A percentile compares a stretch with the other conserved stretches of the same genome.
phyloP scores from a whole-genome alignment of 2,329 filamentous ascomycete species.

The Chaetomiaceae sp. region DNA sequence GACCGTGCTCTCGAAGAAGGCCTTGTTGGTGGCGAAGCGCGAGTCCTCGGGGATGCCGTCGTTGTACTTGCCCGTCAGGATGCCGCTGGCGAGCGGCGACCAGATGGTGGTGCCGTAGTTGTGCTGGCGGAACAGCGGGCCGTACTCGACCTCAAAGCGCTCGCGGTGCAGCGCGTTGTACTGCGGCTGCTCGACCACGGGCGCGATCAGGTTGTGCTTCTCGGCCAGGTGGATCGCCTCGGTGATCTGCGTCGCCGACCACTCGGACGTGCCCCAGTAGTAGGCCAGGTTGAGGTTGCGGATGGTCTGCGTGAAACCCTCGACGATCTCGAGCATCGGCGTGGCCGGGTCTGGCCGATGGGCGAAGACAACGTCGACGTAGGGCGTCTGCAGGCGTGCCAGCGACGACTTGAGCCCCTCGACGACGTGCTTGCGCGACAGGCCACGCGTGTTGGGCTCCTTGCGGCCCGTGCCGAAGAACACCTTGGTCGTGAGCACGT shows the following conservation, averaged over 20 bases:
- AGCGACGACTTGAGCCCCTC: conserved; percentile 54
- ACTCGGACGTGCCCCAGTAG: conserved; percentile 60
- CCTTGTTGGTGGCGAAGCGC: conserved; percentile 51
- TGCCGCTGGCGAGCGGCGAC: conserved; percentile 48
- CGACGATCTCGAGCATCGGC: conserved; percentile 57
- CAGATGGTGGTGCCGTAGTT: conserved; percentile 50
- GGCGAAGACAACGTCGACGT: conserved; percentile 59
- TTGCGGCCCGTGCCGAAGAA: conserved; percentile 48
- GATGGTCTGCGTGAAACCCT: conserved; percentile 40
- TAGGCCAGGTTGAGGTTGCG: conserved; percentile 53
- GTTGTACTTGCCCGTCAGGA: conserved; percentile 60
- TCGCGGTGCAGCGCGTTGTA: conserved; percentile 58
- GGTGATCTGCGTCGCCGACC: conserved; percentile 52
- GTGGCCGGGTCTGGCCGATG: conserved; percentile 52
- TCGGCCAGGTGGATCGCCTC: conserved; percentile 50
- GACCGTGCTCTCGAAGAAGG: conserved; percentile 45
- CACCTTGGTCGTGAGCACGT: conserved; percentile 47
- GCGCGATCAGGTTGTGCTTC: conserved; percentile 53
- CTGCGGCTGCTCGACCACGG: conserved; percentile 42
- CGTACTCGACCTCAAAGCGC: conserved; percentile 56
- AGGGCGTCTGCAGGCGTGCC: conserved; percentile 52
- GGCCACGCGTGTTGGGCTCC: conserved; percentile 49
- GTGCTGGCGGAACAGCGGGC: conserved; percentile 50
- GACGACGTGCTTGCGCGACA: conserved; percentile 44
- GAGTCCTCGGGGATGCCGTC: conserved; percentile 55